A percentile compares a stretch with the other conserved stretches of the same genome.
phyloP scores from a whole-genome alignment of 129 eudicot species.

The Chrysanthemum seticuspe region DNA sequence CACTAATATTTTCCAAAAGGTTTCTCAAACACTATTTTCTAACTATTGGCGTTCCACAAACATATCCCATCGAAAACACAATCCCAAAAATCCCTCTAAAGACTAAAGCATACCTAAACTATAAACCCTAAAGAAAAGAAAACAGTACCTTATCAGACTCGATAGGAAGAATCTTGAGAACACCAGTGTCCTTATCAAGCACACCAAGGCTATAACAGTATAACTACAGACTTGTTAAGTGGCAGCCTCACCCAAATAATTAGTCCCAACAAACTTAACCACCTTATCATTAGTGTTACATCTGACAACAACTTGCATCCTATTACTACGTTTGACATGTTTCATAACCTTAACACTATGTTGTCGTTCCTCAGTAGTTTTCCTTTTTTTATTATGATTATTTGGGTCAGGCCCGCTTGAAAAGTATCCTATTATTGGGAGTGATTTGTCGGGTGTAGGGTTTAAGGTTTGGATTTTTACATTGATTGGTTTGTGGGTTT shows the following conservation, averaged over 20 bases:
- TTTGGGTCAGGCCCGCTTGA: slow-evolving; percentile 65
- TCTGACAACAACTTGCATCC: slow-evolving; percentile 62
- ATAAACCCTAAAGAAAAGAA: background rate
- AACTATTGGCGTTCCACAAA: too few relatives aligned
- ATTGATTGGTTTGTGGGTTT: slow-evolving; percentile 16
- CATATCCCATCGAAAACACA: too few relatives aligned
- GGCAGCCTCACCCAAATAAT: slow-evolving; percentile 76
- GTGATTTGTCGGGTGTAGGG: slow-evolving; percentile 36
- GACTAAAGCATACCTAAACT: background rate
- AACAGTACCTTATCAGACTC: slow-evolving; percentile 66
- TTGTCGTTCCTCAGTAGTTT: slow-evolving; percentile 15
- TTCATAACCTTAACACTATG: slow-evolving; percentile 46
- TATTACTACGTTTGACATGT: slow-evolving; percentile 32
- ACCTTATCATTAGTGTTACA: slow-evolving; percentile 49
- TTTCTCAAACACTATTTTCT: too few relatives aligned
- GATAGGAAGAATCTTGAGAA: slow-evolving; percentile 71
- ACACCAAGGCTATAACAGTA: slow-evolving; percentile 69
- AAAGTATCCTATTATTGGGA: slow-evolving; percentile 71
- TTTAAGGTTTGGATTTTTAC: slow-evolving; percentile 45
- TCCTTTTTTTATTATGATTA: slow-evolving; percentile 10
- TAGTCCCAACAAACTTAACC: slow-evolving; percentile 69
- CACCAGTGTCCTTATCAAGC: slow-evolving; percentile 57
- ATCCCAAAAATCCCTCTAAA: too few relatives aligned
- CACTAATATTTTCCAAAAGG: too few relatives aligned
- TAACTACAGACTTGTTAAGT: slow-evolving; percentile 61